Evolutionary conservation across 2,329 filamentous ascomycete species (phyloP), one percentile per base, ranked within the genome.

Genomic region (Ampelomyces quisqualis): DNA sequence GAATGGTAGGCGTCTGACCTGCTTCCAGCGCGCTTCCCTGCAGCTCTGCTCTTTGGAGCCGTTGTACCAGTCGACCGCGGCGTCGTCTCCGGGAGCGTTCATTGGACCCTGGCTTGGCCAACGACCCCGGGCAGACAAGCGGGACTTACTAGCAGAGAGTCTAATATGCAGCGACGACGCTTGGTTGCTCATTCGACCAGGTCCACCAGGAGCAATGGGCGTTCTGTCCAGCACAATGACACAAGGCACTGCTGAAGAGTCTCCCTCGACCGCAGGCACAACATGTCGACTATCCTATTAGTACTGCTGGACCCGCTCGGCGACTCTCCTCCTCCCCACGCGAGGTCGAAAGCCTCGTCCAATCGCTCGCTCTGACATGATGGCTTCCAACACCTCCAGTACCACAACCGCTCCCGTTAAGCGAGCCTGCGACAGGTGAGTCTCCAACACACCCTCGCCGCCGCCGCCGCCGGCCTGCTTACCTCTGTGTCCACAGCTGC

Each of bases 361-460:
- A 46, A 50, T 57, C 53, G 52, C 45, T 45, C 39, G 21, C 41
- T 40, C 21, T 37, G 40, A 36, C 54, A 53, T 41, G 47, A 65
- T 64, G 59, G 43, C 58, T 40, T 65, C 63, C 44, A 57, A 56
- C 43, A 29, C 27, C 14, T 13, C 27, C 27, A 45, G 55, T 42
- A 55, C 59, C 45, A 55, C 61, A 30, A 60, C 66, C 35, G 52
- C 67, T 51, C 65, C 65, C 27, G 64, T 68, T 38, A 71, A 71
- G 54, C 58, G 68, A 56, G 68, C 68, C 40, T 71, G 68, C 60
- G 68, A 71, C 52, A 70, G 66, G 68, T 70, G 47, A 46, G 65
- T 61, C 35, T 21, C 39, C 34, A 38, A 18, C 34, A 38, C 36
- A 35, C 38, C 38, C 23, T 29, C 36, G 8, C 33, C 27, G 27